Conservation (phyloP, 192 early-diverging fungal genomes). For the Lunasporangiospora selenospora region DNA sequence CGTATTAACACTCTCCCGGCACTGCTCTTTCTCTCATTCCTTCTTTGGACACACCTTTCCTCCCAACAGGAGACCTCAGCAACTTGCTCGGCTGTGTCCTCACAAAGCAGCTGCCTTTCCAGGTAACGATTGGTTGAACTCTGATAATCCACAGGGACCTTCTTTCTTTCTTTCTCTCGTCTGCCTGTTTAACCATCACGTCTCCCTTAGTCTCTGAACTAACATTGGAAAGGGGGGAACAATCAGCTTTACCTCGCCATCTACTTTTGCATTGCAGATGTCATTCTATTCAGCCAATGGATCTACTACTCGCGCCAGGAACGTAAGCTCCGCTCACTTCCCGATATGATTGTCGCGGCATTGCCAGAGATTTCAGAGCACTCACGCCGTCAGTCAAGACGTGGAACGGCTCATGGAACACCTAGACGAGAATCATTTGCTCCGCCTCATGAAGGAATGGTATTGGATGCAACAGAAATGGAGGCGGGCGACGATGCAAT, state of each 20-base stretch:
- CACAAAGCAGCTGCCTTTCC: slow-evolving; percentile 80
- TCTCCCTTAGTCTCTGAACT: not conserved
- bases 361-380: slow-evolving; percentile 19
- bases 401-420: not conserved
- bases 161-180: slow-evolving; percentile 29
- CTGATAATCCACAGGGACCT: slow-evolving; percentile 3
- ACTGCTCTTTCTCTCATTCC: not conserved
- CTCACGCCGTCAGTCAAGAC: not conserved
- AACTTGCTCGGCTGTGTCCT: slow-evolving; percentile 75
- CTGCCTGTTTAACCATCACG: slow-evolving; percentile 4
- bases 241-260: slow-evolving; percentile 61
- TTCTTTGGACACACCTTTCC: not conserved
- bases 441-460: too few species aligned
- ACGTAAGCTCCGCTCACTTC: not conserved
- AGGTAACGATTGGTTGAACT: slow-evolving; percentile 55
- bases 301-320: slow-evolving; percentile 47
- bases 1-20: too few species aligned
- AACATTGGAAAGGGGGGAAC: too few species aligned
- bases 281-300: slow-evolving; percentile 49
- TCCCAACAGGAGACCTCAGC: slow-evolving; percentile 65
- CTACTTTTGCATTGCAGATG: slow-evolving; percentile 53
- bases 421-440: too few species aligned
- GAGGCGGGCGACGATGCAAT: too few species aligned
- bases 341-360: slow-evolving; percentile 12
- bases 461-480: too few species aligned